Conservation (phyloP, 2,329 filamentous ascomycete genomes). For the Phialophora tarda region DNA sequence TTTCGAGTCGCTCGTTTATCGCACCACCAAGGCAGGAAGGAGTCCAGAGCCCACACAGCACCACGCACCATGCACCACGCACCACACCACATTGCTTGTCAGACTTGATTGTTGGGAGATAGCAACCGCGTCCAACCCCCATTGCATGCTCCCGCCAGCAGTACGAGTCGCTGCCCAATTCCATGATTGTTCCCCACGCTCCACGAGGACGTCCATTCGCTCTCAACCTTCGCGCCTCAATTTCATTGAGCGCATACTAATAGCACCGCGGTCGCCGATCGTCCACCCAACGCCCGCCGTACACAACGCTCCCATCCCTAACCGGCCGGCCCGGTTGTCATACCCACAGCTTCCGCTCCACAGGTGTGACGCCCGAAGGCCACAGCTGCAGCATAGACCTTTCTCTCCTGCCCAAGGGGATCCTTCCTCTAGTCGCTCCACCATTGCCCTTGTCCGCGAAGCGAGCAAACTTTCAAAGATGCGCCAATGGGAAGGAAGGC, state of each 20-base stretch:
- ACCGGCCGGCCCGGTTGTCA: neutral
- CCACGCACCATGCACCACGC: neutral
- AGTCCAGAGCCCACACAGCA: neutral
- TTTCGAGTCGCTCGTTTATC: neutral
- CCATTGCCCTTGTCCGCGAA: neutral
- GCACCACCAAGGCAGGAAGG: conserved; percentile 2
- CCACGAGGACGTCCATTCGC: neutral
- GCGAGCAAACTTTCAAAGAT: conserved; percentile 20
- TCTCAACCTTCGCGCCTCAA: neutral
- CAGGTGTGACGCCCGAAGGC: conserved; percentile 1
- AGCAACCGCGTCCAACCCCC: neutral
- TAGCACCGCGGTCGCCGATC: neutral
- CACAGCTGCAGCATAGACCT: conserved; percentile 4
- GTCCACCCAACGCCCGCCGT: neutral
- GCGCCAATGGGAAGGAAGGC: conserved; percentile 27
- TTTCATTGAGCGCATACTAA: conserved; percentile 4
- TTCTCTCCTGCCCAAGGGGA: conserved; percentile 2
- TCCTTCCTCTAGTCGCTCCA: conserved; percentile 3
- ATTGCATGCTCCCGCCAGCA: neutral
- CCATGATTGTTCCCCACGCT: neutral
- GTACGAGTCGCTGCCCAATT: neutral
- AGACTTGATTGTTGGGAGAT: neutral
- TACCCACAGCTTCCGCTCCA: neutral
- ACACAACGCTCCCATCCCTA: neutral
- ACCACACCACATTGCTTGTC: neutral